Percentiles rank a stretch among this genome's conserved stretches.
phyloP scores from a whole-genome alignment of 805 yeast species.

The Metschnikowia anglica region DNA sequence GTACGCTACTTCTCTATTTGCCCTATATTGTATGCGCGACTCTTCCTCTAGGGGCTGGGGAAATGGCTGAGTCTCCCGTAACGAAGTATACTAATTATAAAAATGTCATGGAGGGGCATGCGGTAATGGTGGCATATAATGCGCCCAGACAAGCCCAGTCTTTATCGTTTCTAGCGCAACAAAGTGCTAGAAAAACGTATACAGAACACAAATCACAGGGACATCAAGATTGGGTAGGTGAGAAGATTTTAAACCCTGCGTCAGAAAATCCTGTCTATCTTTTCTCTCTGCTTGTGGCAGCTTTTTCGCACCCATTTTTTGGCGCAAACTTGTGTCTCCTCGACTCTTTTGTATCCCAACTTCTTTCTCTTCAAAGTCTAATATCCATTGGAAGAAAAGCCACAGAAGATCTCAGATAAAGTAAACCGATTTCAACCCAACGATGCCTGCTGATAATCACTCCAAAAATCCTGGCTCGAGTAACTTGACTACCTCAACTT shows the following conservation, averaged over 20 bases:
- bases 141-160: too few relatives aligned
- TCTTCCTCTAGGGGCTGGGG: too few relatives aligned
- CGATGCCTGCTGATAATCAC: slow-evolving; percentile 12
- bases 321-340: background rate
- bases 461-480: background rate
- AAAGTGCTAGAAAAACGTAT: background rate
- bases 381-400: background rate
- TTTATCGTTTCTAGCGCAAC: too few relatives aligned
- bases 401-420: background rate
- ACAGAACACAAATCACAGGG: background rate
- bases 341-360: background rate
- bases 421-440: background rate
- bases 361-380: slow-evolving; percentile 1
- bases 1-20: too few relatives aligned
- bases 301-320: slow-evolving; percentile 6
- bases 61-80: too few relatives aligned
- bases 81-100: too few relatives aligned
- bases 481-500: background rate
- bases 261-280: too few relatives aligned
- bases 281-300: slow-evolving; percentile 2
- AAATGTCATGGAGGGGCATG: too few relatives aligned
- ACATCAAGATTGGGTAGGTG: too few relatives aligned
- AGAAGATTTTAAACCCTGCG: too few relatives aligned
- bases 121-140: too few relatives aligned
- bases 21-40: too few relatives aligned